Evolutionary conservation across 768 basidiomycete genomes (phyloP).

Genomic region (Cantharellus anzutake): DNA sequence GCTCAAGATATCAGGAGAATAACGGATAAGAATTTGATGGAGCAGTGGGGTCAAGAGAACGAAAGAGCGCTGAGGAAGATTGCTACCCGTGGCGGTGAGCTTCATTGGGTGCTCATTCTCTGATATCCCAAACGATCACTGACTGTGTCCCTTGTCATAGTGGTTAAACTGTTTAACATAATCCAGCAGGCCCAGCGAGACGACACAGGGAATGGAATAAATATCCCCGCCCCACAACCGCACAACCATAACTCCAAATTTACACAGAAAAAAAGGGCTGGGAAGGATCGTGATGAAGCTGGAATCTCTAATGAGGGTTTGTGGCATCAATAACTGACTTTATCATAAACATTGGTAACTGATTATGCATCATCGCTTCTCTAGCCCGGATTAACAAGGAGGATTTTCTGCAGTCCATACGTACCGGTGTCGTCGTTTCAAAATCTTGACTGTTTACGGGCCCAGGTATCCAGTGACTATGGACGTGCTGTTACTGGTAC

Average conservation of each 20-base stretch:
- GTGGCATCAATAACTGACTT: too few species aligned
- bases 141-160: slow-evolving; percentile 16
- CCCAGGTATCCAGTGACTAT: too few species aligned
- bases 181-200: slow-evolving; percentile 63
- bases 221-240: slow-evolving; percentile 27
- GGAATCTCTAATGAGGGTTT: background rate
- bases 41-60: slow-evolving; percentile 14
- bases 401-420: slow-evolving; percentile 67
- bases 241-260: slow-evolving; percentile 24
- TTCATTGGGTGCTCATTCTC: background rate
- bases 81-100: slow-evolving; percentile 13
- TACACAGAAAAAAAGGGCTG: slow-evolving; percentile 33
- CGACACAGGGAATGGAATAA: slow-evolving; percentile 35
- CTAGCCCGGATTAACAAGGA: slow-evolving; percentile 45
- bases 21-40: slow-evolving; percentile 13
- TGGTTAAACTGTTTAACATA: slow-evolving; percentile 74
- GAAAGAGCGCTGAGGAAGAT: slow-evolving; percentile 14
- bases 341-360: too few species aligned
- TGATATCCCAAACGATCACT: background rate
- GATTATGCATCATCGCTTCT: background rate
- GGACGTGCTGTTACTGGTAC: too few species aligned
- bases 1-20: slow-evolving; percentile 11
- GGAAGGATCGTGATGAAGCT: slow-evolving; percentile 26
- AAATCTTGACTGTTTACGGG: slow-evolving; percentile 12
- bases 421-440: slow-evolving; percentile 62